Base-by-base conservation (phyloP, 2,329 filamentous ascomycete genomes). In the Colletotrichum magnum region DNA sequence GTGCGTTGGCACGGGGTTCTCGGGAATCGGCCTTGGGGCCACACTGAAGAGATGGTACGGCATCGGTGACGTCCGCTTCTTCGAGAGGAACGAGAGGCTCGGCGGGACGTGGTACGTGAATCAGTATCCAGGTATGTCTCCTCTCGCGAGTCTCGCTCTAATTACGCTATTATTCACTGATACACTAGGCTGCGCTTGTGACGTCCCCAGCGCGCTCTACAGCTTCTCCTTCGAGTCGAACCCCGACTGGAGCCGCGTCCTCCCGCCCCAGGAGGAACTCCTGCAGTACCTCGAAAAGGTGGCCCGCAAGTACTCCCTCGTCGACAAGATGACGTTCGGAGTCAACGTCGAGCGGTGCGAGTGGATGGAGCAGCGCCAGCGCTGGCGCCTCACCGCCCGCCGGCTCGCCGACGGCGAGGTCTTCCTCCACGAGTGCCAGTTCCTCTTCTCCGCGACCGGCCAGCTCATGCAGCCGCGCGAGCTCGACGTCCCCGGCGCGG, bases 91-190 rank as follows among this genome's bases (percentile, higher is more conserved):
- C 69, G 78, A 81, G 4, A 84, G 85, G 3, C 81, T 91, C 51
- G 90, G 90, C 39, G 90, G 90, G 7, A 91, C 89, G 1, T 92
- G 90, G 90, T 85, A 84, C 77, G 85, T 85, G 52, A 92, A 91
- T 75, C 81, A 83, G 39, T 92, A 92, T 76, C 89, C 87, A 10
- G 86, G 86, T 76, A 78, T 76, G 59, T 5, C 6, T 32, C 2
- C 6, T 12, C 4, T 24, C 15, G 15, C 12, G 2, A 5, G 28
- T 2, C 13, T 41, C 39, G 18, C 3, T 7, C 18, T n/a, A 15
- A 5, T 18, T 3, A 32, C 16, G 13, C 12, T 15, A 18, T 7
- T 32, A 12, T 21, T 18, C 32, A 16, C 7, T 24, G 3, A 52
- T 9, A 45, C 16, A 4, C 5, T 1, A 77, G 76, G 77, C 5